These are phyloP conservation scores for Quercus bicolor DNA, from an alignment of 306 rosid species.

Conservation along the genomic window DNA sequence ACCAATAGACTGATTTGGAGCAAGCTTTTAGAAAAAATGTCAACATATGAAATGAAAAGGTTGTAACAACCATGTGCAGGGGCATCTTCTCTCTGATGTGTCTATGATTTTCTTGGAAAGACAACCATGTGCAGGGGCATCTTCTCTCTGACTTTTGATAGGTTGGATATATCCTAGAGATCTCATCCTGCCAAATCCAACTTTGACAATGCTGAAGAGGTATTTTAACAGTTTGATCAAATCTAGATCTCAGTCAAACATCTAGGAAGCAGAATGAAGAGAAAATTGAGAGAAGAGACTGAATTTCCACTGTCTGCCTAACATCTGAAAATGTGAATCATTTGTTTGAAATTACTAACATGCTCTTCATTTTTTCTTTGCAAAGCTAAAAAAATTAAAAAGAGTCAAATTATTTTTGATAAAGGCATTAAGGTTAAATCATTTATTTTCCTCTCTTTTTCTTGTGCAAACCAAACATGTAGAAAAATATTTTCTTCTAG, in stretches of 20 bases:
- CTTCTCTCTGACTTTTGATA: background rate
- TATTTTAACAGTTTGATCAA: background rate
- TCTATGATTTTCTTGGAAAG: background rate
- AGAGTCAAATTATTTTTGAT: no score
- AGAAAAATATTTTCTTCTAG: no score
- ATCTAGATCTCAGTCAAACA: background rate
- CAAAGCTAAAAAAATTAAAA: no score
- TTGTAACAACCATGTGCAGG: background rate
- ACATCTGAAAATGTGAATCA: no score
- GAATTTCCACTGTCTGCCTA: no score
- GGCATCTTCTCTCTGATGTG: background rate
- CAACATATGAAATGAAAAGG: background rate
- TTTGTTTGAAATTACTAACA: no score
- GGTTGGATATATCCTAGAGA: background rate
- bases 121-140: background rate
- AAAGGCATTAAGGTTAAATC: no score
- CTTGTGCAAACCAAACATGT: no score
- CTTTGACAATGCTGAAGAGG: conserved; percentile 8
- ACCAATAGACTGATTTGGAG: background rate
- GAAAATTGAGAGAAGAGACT: no score
- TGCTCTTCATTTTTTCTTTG: no score
- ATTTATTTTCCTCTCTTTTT: no score
- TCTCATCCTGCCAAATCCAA: conserved; percentile 11
- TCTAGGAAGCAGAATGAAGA: no score
- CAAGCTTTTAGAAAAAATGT: background rate